Evolutionary conservation across 805 yeast genomes (phyloP).

Genomic region (Sungouiozyma intestinalis): DNA sequence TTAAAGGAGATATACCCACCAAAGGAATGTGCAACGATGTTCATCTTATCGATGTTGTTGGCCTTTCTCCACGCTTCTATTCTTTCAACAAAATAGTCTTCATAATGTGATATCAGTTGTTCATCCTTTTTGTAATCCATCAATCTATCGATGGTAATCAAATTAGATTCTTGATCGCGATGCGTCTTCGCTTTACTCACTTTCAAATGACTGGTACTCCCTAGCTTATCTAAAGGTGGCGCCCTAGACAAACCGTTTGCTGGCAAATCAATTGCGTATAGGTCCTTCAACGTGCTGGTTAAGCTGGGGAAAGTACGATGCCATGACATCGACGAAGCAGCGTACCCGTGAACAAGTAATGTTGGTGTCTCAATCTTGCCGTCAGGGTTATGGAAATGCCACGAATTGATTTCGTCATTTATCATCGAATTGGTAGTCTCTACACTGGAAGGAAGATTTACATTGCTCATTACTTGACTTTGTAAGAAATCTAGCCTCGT

Average conservation of each 20-base stretch:
- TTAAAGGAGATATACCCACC: conserved; percentile 68
- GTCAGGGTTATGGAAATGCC: conserved; percentile 23
- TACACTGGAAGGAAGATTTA: conserved; percentile 5
- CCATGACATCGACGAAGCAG: conserved; percentile 80
- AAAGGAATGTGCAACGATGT: conserved; percentile 64
- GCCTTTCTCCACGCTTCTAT: conserved; percentile 55
- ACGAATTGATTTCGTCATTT: conserved; percentile 21
- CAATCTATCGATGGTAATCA: neutral
- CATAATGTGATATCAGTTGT: conserved; percentile 31
- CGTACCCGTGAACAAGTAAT: conserved; percentile 81
- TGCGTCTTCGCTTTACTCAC: neutral
- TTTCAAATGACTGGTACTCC: neutral
- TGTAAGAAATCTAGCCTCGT: conserved; percentile 14
- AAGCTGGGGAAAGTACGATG: conserved; percentile 55
- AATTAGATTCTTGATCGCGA: neutral
- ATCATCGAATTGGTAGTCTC: conserved; percentile 12
- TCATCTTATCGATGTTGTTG: conserved; percentile 42
- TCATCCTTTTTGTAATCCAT: conserved; percentile 1
- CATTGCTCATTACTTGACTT: conserved; percentile 15
- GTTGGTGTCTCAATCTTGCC: conserved; percentile 26
- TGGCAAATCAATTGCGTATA: conserved; percentile 62
- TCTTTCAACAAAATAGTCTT: conserved; percentile 45
- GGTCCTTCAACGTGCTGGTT: conserved; percentile 36
- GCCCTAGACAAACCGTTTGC: conserved; percentile 60
- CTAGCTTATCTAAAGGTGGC: conserved; percentile 22